A percentile compares a stretch with the other conserved stretches of the same genome.
Evolutionary conservation across 2,329 filamentous ascomycete genomes (phyloP).

Genomic region (Pseudogymnoascus sp.): DNA sequence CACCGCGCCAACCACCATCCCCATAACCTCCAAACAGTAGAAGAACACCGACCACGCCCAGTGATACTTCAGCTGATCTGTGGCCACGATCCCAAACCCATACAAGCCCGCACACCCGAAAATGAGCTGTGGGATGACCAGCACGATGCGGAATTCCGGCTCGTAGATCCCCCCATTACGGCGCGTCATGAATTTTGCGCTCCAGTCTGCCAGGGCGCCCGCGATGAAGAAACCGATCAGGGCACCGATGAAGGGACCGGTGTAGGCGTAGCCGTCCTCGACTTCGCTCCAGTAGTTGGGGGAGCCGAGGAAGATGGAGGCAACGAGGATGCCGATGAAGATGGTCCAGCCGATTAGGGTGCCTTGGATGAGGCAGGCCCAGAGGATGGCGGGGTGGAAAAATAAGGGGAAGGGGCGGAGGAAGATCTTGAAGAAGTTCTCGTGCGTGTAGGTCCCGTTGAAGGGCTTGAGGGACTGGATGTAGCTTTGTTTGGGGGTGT

Average conservation of each 20-base stretch:
- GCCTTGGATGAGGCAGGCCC: constrained; percentile 74
- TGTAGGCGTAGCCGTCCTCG: constrained; percentile 79
- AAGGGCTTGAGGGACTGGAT: constrained; percentile 59
- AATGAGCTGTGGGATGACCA: constrained; percentile 76
- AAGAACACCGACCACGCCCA: constrained; percentile 69
- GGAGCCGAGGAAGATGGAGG: constrained; percentile 72
- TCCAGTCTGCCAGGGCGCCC: constrained; percentile 66
- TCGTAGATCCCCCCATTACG: constrained; percentile 78
- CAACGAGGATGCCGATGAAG: constrained; percentile 77
- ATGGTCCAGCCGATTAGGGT: constrained; percentile 93
- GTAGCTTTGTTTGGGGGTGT: constrained; percentile 46
- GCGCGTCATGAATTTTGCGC: constrained; percentile 61
- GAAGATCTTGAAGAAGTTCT: constrained; percentile 58
- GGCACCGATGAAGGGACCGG: constrained; percentile 77
- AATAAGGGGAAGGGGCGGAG: constrained; percentile 77
- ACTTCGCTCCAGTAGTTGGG: constrained; percentile 77
- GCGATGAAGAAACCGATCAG: constrained; percentile 70
- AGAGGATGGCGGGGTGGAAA: constrained; percentile 76
- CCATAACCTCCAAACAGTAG: constrained; percentile 74
- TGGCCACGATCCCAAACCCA: constrained; percentile 71
- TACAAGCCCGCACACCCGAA: constrained; percentile 73
- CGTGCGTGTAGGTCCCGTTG: constrained; percentile 74
- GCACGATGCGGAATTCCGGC: constrained; percentile 79
- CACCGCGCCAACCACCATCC: constrained; percentile 88
- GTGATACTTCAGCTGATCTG: constrained; percentile 55